A percentile compares a stretch with the other conserved stretches of the same genome.
Conservation (phyloP, 148 eudicot genomes). For the Gaultheria prostrata region DNA sequence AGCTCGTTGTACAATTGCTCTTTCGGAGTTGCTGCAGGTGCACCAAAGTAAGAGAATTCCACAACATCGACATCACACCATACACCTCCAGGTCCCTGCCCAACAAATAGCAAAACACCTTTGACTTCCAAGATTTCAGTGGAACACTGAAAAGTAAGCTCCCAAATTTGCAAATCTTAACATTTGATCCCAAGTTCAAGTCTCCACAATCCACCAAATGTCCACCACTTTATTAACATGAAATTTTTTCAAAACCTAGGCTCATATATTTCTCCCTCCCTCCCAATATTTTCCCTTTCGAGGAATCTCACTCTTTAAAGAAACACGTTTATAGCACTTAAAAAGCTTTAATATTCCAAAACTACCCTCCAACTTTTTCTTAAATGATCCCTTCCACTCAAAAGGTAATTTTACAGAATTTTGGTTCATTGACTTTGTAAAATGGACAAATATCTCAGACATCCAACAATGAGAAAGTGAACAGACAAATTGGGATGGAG, state of each 20-base stretch:
- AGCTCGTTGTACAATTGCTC: conserved; percentile 57
- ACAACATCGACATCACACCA: conserved; percentile 79
- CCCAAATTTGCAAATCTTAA: neutral
- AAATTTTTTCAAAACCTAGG: neutral
- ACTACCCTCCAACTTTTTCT: neutral
- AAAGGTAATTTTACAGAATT: neutral
- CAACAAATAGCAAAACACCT: neutral
- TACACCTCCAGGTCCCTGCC: conserved; percentile 70
- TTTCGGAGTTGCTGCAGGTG: conserved; percentile 60
- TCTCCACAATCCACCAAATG: neutral
- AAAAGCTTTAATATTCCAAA: neutral
- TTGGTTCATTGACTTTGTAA: neutral
- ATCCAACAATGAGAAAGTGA: neutral
- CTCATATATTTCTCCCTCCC: neutral
- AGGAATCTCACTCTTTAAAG: neutral
- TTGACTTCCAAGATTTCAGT: conserved; percentile 7
- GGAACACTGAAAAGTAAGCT: neutral
- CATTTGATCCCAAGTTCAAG: neutral
- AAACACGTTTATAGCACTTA: neutral
- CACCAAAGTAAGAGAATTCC: conserved; percentile 66
- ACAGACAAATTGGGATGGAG: neutral
- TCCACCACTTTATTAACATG: neutral
- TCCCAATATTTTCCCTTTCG: neutral
- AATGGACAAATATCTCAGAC: neutral
- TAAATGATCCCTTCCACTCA: neutral